Evolutionary conservation across 495 filamentous ascomycete species (phyloP).

Genomic region (Parachaetomium inaequale): DNA sequence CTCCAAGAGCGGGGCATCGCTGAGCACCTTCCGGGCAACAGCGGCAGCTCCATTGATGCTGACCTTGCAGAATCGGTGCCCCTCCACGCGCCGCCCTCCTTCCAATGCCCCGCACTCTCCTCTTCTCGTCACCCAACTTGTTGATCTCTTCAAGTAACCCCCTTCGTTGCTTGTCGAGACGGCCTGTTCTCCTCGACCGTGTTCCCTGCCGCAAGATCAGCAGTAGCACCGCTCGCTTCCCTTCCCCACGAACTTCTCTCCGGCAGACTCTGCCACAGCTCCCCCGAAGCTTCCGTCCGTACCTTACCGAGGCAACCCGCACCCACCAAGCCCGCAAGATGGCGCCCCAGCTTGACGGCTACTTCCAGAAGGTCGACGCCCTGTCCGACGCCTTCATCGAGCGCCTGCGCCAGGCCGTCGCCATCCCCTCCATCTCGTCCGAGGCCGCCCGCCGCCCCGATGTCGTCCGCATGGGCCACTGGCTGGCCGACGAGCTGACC

Average conservation of each 20-base stretch:
- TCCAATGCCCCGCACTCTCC: slow-evolving; percentile 21
- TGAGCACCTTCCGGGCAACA: neutral
- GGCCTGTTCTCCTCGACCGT: neutral
- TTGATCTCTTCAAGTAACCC: slow-evolving; percentile 8
- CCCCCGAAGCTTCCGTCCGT: slow-evolving; percentile 28
- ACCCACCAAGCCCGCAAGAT: slow-evolving; percentile 61
- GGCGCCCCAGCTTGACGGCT: slow-evolving; percentile 78
- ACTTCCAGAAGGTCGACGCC: slow-evolving; percentile 84
- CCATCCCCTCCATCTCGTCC: slow-evolving; percentile 91
- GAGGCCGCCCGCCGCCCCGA: slow-evolving; percentile 82
- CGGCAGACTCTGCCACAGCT: neutral
- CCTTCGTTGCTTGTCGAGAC: slow-evolving; percentile 7
- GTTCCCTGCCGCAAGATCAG: neutral
- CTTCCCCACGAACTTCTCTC: neutral
- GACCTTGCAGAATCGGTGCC: neutral
- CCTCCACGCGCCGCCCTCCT: neutral
- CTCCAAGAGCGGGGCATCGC: neutral
- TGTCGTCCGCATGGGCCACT: slow-evolving; percentile 95
- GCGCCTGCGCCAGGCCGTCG: slow-evolving; percentile 85
- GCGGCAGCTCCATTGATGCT: neutral
- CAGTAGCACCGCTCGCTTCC: neutral
- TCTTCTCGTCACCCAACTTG: slow-evolving; percentile 6
- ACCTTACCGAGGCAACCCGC: slow-evolving; percentile 46
- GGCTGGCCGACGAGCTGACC: slow-evolving; percentile 76
- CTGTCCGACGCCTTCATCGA: slow-evolving; percentile 83